phyloP scores from a whole-genome alignment of 2,329 filamentous ascomycete species.

The Lasiodiplodia citricola region DNA sequence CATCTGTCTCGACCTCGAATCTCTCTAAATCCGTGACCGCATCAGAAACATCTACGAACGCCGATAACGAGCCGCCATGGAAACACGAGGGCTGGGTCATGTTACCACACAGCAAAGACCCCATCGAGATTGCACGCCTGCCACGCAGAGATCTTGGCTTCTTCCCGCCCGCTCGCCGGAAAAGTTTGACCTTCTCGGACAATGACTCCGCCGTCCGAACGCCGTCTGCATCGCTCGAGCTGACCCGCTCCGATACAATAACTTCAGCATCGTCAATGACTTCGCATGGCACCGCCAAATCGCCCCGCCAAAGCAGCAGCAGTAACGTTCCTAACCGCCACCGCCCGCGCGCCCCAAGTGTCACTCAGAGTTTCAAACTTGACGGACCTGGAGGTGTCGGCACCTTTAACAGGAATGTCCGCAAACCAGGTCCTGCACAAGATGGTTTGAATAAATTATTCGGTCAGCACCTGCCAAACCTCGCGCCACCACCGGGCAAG shows the following conservation, averaged over 20 bases:
- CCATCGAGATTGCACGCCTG: slow-evolving; percentile 85
- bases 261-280: slow-evolving; percentile 38
- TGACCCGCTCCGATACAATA: slow-evolving; percentile 54
- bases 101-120: slow-evolving; percentile 71
- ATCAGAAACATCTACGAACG: slow-evolving; percentile 33
- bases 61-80: slow-evolving; percentile 72
- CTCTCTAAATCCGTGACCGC: slow-evolving; percentile 41
- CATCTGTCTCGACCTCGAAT: slow-evolving; percentile 36
- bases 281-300: slow-evolving; percentile 39
- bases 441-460: slow-evolving; percentile 86
- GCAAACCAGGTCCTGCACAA: slow-evolving; percentile 78
- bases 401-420: slow-evolving; percentile 73
- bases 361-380: slow-evolving; percentile 60
- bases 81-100: slow-evolving; percentile 89
- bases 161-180: slow-evolving; percentile 89
- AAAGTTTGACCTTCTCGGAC: slow-evolving; percentile 72
- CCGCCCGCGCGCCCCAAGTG: slow-evolving; percentile 38
- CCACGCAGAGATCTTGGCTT: slow-evolving; percentile 82
- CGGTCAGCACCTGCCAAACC: slow-evolving; percentile 78
- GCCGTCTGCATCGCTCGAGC: slow-evolving; percentile 69
- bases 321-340: slow-evolving; percentile 46
- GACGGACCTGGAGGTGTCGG: slow-evolving; percentile 87
- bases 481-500: slow-evolving; percentile 68
- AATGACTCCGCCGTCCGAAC: slow-evolving; percentile 58
- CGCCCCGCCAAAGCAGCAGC: slow-evolving; percentile 47